Base-by-base conservation (phyloP, 805 yeast genomes). In the Kodamaea jinghongensis region DNA sequence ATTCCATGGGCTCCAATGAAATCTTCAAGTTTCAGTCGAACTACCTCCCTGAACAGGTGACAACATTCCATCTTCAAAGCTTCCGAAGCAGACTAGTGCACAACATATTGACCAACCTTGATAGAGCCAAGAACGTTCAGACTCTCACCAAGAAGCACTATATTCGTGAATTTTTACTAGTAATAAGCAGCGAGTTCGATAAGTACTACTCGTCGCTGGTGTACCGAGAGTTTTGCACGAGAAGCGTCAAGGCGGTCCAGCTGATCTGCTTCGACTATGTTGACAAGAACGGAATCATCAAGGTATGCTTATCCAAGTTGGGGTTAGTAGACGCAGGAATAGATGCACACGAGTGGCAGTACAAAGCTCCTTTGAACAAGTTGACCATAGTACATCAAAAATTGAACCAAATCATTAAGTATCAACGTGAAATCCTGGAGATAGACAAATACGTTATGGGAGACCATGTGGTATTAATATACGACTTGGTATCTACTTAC, bases 201-300 rank as follows among this genome's bases (percentile, higher is more conserved):
- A 50, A 48, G 29, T 52, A 56, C 37, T 55, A 29, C 36, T 42
- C 46, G 4, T 54, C 60, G 0, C 16, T 44, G 0, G 51, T 55
- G 37, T 65, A 51, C 42, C 52, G 51, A 10, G 70, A 64, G n/a
- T 51, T 51, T 35, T 64, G 70, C 40, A 54, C 49, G 26, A 44
- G 51, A 11, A 41, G 55, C n/a, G 44, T 63, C n/a, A 56, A 54
- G 23, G 34, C 44, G 2, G 42, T 63, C 1, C 60, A 52, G 16
- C 52, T 46, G 22, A 13, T 41, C 4, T 52, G 56, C 16, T 40
- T 39, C 3, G 44, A 39, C 5, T 30, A 44, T 16, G 49, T 39
- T 15, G 47, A 41, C 34, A 42, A 45, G 35, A 51, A 40, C 11
- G 46, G 33, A 28, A 44, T 45, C 8, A 32, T 60, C 46, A 49